Evolutionary conservation across 441 rosid species (phyloP), one percentile per base, ranked within the genome.

Genomic region (Populus hybrid): DNA sequence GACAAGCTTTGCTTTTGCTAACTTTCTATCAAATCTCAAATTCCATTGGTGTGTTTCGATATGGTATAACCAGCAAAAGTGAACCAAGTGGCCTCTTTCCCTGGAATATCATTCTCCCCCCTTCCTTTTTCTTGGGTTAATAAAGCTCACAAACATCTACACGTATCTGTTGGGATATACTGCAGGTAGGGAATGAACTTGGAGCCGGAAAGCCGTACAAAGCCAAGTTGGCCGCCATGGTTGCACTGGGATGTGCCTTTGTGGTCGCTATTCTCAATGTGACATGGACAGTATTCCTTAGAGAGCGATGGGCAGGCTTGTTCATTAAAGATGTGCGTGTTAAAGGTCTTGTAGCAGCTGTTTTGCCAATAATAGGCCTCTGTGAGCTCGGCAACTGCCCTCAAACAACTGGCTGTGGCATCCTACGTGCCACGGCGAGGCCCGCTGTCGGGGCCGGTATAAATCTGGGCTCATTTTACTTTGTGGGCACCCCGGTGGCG

Each of bases 371-470:
- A 18, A 84, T 92, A 8, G 99, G 98, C 24, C 83, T 95, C 5
- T 95, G 99, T 40, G 99, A 95, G 88, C 90, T 94, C 50, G 98
- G 93, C 3, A 95, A 94, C 81, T 95, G 95, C 75, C 99, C 99
- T 2, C 99, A 95, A 72, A 95, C 99, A 38, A 91, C 99, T 0
- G 99, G 99, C 14, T 95, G 99, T 18, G 99, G 99, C 73, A 83
- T 95, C 82, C 83, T 92, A 1, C 91, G 98, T 1, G 98, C 98
- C 82, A 94, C 93, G 0, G 99, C 97, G 0, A 78, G 99, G 50
- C 97, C 99, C 0, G 89, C 87, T 0, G 82, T 90, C 2, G 98
- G 97, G 11, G 99, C 97, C 71, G 90, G 87, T 1, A 87, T 92
- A 71, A 95, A 95, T 79, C 81, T 95, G 67, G 94, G 90, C 32